Evolutionary conservation across 2,329 filamentous ascomycete genomes (phyloP).

Genomic region (Diaporthe destruens): DNA sequence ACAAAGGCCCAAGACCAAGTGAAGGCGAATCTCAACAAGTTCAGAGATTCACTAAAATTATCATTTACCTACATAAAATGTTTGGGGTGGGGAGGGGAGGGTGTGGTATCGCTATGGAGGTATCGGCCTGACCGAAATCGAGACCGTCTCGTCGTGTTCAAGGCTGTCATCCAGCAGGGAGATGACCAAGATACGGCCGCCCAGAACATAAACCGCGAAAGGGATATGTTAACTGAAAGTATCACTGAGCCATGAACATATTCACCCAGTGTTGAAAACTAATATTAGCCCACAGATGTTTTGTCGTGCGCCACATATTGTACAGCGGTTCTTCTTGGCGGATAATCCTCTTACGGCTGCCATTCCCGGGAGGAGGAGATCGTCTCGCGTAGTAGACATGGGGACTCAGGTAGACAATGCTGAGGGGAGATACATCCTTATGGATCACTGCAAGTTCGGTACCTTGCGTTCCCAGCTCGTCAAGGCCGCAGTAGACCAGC

Average conservation of each 20-base stretch:
- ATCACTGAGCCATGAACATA: neutral
- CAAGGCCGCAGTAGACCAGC: neutral
- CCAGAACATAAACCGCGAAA: neutral
- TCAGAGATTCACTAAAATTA: neutral
- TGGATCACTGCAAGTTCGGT: constrained; percentile 29
- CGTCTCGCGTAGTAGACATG: neutral
- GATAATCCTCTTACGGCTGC: neutral
- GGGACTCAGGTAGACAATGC: neutral
- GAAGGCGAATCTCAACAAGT: neutral
- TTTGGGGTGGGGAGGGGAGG: neutral
- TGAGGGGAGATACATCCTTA: neutral
- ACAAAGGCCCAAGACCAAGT: neutral
- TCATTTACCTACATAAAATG: neutral
- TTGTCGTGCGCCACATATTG: constrained; percentile 22
- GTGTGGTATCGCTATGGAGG: neutral
- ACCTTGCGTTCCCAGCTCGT: neutral
- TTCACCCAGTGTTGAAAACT: neutral
- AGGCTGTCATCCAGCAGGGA: neutral
- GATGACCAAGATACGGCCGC: neutral
- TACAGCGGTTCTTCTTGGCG: constrained; percentile 10
- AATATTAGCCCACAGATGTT: neutral
- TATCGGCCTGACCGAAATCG: neutral
- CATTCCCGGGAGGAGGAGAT: neutral
- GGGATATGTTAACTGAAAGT: neutral
- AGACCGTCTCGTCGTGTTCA: neutral